Evolutionary conservation across 1,284 basidiomycete genomes (phyloP), one percentile per base, ranked within the genome.

Genomic region (Puccinia novopanici): DNA sequence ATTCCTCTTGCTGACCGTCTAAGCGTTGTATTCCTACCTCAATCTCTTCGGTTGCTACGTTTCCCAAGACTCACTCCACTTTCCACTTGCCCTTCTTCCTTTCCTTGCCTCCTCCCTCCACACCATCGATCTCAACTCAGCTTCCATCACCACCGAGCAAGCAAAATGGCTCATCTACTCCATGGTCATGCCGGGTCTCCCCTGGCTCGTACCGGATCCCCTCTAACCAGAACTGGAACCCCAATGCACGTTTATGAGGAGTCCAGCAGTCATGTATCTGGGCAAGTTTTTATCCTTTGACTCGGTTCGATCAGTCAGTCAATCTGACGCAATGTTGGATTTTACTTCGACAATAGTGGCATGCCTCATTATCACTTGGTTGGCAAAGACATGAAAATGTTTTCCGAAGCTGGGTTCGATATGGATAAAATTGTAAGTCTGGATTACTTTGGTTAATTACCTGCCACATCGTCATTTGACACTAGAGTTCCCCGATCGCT

Each of bases 341-440:
- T 37, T 50, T 50, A 34, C 15, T 17, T 15, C 17, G 3, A 37
- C 5, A 19, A 24, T 34, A 78, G 76, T 71, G 76, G 67, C 22
- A 67, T 55, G 42, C 76, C 76, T 48, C 76, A 78, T 61, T 78
- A 78, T 48, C 76, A 78, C 71, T 37, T 78, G 12, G 76, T 96
- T 84, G 94, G 93, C 83, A 91, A 91, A 84, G 94, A 98, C 86
- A 90, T 99, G 85, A 92, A 95, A 87, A 94, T 97, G 88, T 98
- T 98, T 90, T 99, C 97, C 75, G 92, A 98, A 88, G 96, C 97
- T 82, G 96, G 96, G 83, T 99, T 99, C 88, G 97, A 99, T 88
- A 97, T 99, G 93, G 84, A 87, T 82, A 86, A 85, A 82, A 85
- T 87, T 70, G 82, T 83, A 54, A 55, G 82, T 55, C 3, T 34